Evolutionary conservation across 768 basidiomycete species (phyloP).

Genomic region (Neoboletus brunneissimus): DNA sequence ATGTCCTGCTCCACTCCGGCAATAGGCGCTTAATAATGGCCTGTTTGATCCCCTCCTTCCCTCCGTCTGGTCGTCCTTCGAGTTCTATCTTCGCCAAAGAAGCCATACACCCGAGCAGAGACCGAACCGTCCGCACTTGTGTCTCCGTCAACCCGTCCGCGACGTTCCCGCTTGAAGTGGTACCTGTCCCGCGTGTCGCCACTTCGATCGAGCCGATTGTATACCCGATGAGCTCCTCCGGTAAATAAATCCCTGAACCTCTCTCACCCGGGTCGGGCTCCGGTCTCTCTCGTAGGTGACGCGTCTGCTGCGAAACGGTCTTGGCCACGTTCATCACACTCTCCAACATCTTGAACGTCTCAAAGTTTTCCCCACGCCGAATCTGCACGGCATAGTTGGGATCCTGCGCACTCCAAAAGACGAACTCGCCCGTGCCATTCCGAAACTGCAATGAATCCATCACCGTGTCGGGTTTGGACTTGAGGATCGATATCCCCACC

Average conservation of each 20-base stretch:
- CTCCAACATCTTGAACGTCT: constrained; percentile 79
- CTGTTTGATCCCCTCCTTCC: constrained; percentile 72
- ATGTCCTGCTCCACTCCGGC: constrained; percentile 89
- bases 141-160: constrained; percentile 70
- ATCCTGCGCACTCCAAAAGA: constrained; percentile 86
- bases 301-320: constrained; percentile 79
- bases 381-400: constrained; percentile 58
- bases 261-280: constrained; percentile 72
- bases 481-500: constrained; percentile 85
- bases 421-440: constrained; percentile 84
- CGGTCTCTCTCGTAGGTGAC: constrained; percentile 73
- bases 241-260: constrained; percentile 84
- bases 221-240: constrained; percentile 88
- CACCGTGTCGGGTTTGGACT: constrained; percentile 71
- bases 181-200: constrained; percentile 65
- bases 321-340: constrained; percentile 78
- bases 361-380: constrained; percentile 52
- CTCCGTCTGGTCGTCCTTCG: constrained; percentile 68
- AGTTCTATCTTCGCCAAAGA: constrained; percentile 68
- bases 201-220: constrained; percentile 82
- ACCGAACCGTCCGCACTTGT: constrained; percentile 72
- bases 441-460: constrained; percentile 72
- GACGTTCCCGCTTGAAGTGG: constrained; percentile 43
- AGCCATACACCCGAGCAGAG: constrained; percentile 66
- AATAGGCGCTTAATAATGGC: constrained; percentile 86